Evolutionary conservation across 306 rosid species (phyloP).

Genomic region (Quercus variabilis): DNA sequence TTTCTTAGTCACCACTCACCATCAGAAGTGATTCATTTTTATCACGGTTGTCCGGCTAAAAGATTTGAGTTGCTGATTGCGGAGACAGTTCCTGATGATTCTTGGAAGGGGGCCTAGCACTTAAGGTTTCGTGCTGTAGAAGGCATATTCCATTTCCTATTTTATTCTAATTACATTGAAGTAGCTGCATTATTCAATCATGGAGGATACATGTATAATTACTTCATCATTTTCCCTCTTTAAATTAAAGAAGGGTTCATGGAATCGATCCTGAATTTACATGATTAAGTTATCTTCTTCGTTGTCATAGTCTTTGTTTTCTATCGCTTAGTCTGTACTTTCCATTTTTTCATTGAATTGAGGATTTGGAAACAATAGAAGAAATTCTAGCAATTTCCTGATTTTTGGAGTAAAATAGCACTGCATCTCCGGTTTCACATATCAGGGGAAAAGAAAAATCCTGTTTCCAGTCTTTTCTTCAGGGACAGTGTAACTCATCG

Average conservation of each 20-base stretch:
- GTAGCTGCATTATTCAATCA: slow-evolving; percentile 52
- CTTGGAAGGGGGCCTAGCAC: slow-evolving; percentile 47
- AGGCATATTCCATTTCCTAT: slow-evolving; percentile 39
- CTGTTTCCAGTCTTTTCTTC: too few relatives aligned
- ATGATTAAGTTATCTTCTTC: slow-evolving; percentile 5
- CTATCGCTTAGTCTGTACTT: not conserved
- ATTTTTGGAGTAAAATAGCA: too few relatives aligned
- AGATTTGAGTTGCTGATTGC: slow-evolving; percentile 56
- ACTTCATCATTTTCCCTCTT: slow-evolving; percentile 38
- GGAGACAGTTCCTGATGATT: slow-evolving; percentile 55
- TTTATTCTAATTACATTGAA: slow-evolving; percentile 39
- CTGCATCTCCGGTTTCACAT: too few relatives aligned
- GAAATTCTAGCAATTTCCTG: not conserved
- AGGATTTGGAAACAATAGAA: not conserved
- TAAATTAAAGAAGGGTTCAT: slow-evolving; percentile 47
- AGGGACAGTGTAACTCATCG: too few relatives aligned
- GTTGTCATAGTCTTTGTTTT: not conserved
- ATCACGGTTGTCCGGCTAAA: slow-evolving; percentile 52
- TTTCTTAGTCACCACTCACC: slow-evolving; percentile 62
- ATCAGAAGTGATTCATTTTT: slow-evolving; percentile 52
- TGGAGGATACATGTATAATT: slow-evolving; percentile 40
- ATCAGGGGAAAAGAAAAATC: too few relatives aligned
- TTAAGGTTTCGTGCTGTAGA: slow-evolving; percentile 47
- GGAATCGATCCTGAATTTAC: slow-evolving; percentile 33
- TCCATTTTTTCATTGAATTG: not conserved